phyloP scores from a whole-genome alignment of 2,329 filamentous ascomycete species.

The Fusarium sp. region DNA sequence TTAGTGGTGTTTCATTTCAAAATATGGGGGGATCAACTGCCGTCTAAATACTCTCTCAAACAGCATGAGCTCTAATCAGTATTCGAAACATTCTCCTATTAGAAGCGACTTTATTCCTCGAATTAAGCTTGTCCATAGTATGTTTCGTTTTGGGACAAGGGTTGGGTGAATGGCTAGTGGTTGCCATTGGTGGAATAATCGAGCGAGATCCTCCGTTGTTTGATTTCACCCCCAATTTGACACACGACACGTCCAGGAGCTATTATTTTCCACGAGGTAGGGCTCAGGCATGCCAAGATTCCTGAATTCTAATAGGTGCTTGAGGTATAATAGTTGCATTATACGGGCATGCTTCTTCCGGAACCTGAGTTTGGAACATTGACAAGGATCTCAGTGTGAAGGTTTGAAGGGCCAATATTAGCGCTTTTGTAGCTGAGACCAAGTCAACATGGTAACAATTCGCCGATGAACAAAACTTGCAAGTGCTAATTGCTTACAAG shows the following conservation, averaged over 20 bases:
- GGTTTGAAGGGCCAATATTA: too few relatives aligned
- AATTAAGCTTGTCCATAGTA: not conserved
- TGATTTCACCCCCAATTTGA: slow-evolving; percentile 4
- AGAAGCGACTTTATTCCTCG: not conserved
- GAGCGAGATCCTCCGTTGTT: not conserved
- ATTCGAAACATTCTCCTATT: not conserved
- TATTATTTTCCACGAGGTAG: not conserved
- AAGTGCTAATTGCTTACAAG: too few relatives aligned
- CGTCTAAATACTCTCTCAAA: not conserved
- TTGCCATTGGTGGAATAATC: slow-evolving; percentile 17
- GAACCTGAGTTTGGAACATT: not conserved
- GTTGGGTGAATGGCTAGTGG: rapidly evolving
- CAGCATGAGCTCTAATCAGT: not conserved
- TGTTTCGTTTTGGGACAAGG: not conserved
- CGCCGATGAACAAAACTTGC: too few relatives aligned
- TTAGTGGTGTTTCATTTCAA: rapidly evolving
- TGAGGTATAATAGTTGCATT: not conserved
- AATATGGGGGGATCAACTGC: not conserved
- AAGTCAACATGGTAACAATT: too few relatives aligned
- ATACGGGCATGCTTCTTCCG: not conserved
- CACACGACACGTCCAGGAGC: not conserved
- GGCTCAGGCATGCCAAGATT: not conserved
- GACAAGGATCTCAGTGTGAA: too few relatives aligned
- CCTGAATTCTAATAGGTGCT: not conserved
- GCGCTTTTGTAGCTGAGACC: too few relatives aligned